Base-by-base conservation (phyloP, 257 asterid species). In the Striga asiatica region DNA sequence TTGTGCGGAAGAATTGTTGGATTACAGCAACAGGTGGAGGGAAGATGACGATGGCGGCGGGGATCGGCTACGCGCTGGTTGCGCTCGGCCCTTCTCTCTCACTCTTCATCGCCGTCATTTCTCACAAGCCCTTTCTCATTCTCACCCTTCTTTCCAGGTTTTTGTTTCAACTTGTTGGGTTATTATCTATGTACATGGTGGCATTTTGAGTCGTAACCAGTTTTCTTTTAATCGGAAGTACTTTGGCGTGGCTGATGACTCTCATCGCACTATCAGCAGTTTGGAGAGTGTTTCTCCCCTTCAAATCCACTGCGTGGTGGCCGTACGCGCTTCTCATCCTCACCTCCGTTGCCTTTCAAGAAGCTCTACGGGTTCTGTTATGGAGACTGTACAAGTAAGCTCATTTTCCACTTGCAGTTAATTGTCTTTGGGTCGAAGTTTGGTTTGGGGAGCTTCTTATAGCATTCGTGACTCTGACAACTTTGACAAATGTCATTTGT, bases 201-300 rank as follows among this genome's bases (percentile, higher is more conserved):
- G 48, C 56, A 46, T 50, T 65, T 37, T 19, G 51, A n/a, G 54
- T 62, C 42, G 41, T 54, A 42, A 58, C 43, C 32, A 3, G 35
- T 25, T 2, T 3, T 39, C 56, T 34, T 45, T 66, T 61, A 41
- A 34, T 43, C 12, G 78, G 75, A 28, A 91, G 96, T 66, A 75
- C 96, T 7, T 67, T 91, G 80, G 64, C 77, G 58, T 91, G 98
- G 96, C 79, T 91, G 65, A 81, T 80, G 77, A 91, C 94, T 66
- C 78, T 91, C 64, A 91, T 87, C 29, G 85, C 81, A 16, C 37
- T 91, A 66, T 80, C 98, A 54, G 96, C 85, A 3, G 61, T 78
- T 7, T 84, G 96, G 98, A 80, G 96, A 66, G 87, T 85, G 32
- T 84, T 91, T 74, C 81, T 91, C 11, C 98, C 98, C 18, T 77